Base-by-base conservation (phyloP, 2,329 filamentous ascomycete genomes). In the Pyricularia grisea region DNA sequence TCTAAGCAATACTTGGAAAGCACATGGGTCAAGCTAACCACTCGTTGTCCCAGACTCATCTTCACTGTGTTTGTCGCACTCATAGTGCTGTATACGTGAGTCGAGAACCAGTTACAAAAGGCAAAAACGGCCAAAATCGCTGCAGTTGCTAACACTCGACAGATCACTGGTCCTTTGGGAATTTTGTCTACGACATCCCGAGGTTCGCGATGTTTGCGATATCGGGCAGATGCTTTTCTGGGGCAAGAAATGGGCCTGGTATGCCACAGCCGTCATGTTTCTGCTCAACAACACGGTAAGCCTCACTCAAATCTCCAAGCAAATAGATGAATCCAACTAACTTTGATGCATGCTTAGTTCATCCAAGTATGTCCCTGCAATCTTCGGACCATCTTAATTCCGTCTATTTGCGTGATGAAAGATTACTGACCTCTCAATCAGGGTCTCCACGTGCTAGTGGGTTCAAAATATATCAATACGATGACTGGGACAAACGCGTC, bases 161-260 rank as follows among this genome's bases (percentile, higher is more conserved):
- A 72, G 69, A 27, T 79, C 77, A 0, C 70, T 80, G 6, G 77
- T 81, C 2, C 75, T 83, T 25, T 94, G 91, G 93, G 88, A 94
- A 77, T 97, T 97, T 75, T 97, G 94, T 77, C 81, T 97, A 70
- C 88, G 93, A 66, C 93, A 97, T 76, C 94, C 94, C 0, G 92
- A 97, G 77, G 89, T 97, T 70, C 89, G 93, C 73, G 94, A 97
- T 81, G 92, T 97, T 17, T 97, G 93, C 77, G 94, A 97, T 77
- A 92, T 97, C 76, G 94, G 93, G n/a, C 92, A 97, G 78, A 94
- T 94, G 85, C 87, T 97, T 27, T 97, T 97, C 80, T 96, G 91
- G 89, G 90, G 90, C 72, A 89, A 92, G 78, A 88, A 86, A 70
- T 92, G 90, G 87, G 87, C 85, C 3, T 89, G 87, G 87, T 89